A percentile compares a stretch with the other conserved stretches of the same genome.
phyloP scores from a whole-genome alignment of 1,139 yeast species.

The Meyerozyma carpophila region DNA sequence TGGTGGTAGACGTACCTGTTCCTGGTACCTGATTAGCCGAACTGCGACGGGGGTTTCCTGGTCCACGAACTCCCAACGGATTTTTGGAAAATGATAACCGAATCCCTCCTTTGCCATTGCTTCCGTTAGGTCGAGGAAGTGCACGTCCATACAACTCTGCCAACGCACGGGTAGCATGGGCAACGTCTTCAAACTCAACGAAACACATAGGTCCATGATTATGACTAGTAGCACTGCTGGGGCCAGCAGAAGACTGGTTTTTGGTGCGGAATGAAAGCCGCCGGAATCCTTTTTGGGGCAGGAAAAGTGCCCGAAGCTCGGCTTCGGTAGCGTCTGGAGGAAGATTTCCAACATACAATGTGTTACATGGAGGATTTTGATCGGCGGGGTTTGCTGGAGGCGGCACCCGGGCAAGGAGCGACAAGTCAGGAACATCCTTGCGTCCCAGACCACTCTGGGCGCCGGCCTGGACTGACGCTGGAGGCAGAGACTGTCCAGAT shows the following conservation, averaged over 20 bases:
- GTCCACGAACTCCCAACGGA: slow-evolving; percentile 93
- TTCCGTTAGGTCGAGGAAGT: slow-evolving; percentile 62
- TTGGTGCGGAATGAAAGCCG: slow-evolving; percentile 84
- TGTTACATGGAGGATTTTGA: slow-evolving; percentile 97
- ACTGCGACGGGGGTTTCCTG: slow-evolving; percentile 42
- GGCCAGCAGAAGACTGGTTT: slow-evolving; percentile 31
- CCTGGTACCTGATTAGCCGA: slow-evolving; percentile 28
- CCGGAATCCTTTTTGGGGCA: slow-evolving; percentile 89
- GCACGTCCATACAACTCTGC: slow-evolving; percentile 91
- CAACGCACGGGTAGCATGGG: slow-evolving; percentile 86
- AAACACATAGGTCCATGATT: slow-evolving; percentile 97
- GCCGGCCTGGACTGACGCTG: neutral
- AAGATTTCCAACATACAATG: slow-evolving; percentile 90
- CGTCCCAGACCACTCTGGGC: slow-evolving; percentile 3
- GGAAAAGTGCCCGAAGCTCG: slow-evolving; percentile 80
- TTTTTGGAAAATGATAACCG: slow-evolving; percentile 90
- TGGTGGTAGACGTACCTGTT: neutral
- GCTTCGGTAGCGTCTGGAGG: slow-evolving; percentile 97
- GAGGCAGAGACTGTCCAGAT: slow-evolving; percentile 4
- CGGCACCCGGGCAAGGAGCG: slow-evolving; percentile 71
- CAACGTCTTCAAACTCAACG: slow-evolving; percentile 96
- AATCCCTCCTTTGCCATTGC: slow-evolving; percentile 87
- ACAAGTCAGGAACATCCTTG: slow-evolving; percentile 62
- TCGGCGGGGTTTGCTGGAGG: slow-evolving; percentile 99
- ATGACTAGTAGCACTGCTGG: slow-evolving; percentile 32